phyloP scores from a whole-genome alignment of 202 grass and related monocot genomes.

The Panicum virgatum region DNA sequence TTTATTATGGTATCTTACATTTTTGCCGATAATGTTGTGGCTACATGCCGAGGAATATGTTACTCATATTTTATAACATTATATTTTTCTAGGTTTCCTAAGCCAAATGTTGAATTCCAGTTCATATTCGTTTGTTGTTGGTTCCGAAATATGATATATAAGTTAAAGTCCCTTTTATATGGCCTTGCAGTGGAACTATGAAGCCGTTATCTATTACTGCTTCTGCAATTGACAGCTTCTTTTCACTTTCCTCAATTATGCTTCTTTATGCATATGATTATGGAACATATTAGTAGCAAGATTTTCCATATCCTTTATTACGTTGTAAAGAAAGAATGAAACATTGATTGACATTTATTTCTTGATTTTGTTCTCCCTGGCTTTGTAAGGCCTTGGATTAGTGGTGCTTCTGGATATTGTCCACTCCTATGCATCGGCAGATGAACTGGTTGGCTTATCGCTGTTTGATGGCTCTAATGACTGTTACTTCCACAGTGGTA shows the following conservation, averaged over 20 bases:
- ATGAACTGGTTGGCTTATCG: slow-evolving; percentile 84
- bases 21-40: neutral
- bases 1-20: neutral
- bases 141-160: neutral
- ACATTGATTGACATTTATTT: slow-evolving; percentile 23
- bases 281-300: neutral
- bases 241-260: neutral
- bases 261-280: slow-evolving; percentile 23
- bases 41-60: neutral
- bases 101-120: neutral
- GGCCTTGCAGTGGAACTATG: neutral
- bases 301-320: neutral
- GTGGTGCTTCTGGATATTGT: slow-evolving; percentile 87
- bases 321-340: slow-evolving; percentile 24
- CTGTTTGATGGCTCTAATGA: slow-evolving; percentile 98
- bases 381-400: slow-evolving; percentile 73
- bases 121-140: neutral
- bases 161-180: neutral
- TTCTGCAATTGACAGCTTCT: neutral
- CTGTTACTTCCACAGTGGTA: slow-evolving; percentile 92
- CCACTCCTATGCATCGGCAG: slow-evolving; percentile 94
- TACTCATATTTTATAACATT: neutral
- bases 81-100: neutral
- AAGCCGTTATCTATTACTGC: neutral
- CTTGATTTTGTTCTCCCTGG: slow-evolving; percentile 20